These are phyloP conservation scores for Trichoderma afroharzianum DNA, from an alignment of 2,329 filamentous ascomycete species.

Conservation along the genomic window DNA sequence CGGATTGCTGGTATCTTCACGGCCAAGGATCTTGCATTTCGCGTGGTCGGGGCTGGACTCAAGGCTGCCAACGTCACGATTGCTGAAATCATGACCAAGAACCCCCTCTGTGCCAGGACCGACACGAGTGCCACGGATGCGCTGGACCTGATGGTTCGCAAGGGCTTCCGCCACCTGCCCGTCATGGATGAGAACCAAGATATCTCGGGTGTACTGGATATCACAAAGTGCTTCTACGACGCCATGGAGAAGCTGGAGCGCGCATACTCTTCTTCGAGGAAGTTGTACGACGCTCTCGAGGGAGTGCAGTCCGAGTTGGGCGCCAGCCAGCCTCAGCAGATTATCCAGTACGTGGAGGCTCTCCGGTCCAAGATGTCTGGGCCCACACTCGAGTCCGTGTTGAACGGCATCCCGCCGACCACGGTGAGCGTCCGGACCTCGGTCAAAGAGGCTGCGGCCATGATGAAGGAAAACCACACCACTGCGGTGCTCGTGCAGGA, in stretches of 20 bases:
- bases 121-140: conserved; percentile 98
- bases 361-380: conserved; percentile 96
- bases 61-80: conserved; percentile 90
- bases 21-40: conserved; percentile 95
- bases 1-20: conserved; percentile 98
- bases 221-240: conserved; percentile 99
- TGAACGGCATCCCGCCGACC: conserved; percentile 86
- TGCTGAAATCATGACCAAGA: conserved; percentile 99
- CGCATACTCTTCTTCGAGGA: conserved; percentile 95
- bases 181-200: conserved; percentile 99
- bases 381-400: conserved; percentile 88
- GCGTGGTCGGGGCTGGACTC: conserved; percentile 85
- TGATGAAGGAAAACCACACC: conserved; percentile 99
- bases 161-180: conserved; percentile 94
- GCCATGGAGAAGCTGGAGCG: conserved; percentile 99
- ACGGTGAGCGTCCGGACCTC: conserved; percentile 95
- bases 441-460: conserved; percentile 87
- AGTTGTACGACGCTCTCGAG: conserved; percentile 94
- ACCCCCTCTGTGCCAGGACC: conserved; percentile 92
- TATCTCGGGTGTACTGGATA: conserved; percentile 95
- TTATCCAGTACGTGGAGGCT: conserved; percentile 98
- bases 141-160: conserved; percentile 94
- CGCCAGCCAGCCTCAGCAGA: conserved; percentile 93
- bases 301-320: conserved; percentile 97
- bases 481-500: conserved; percentile 95